Percentiles rank a stretch among this genome's conserved stretches.
phyloP scores from a whole-genome alignment of 2,329 filamentous ascomycete species.

The Xylariaceae sp. region DNA sequence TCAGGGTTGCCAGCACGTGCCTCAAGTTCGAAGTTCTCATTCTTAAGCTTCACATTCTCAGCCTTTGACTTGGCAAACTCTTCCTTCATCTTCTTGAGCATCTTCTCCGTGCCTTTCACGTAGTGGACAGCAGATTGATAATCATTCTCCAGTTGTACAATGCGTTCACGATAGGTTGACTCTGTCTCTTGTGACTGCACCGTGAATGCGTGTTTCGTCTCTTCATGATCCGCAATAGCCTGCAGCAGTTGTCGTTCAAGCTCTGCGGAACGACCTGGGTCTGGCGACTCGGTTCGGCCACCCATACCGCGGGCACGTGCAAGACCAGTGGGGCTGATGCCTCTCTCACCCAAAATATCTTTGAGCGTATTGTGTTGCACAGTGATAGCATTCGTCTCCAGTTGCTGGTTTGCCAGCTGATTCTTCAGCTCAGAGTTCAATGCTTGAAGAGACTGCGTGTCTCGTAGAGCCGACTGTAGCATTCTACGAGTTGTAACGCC shows the following conservation, averaged over 20 bases:
- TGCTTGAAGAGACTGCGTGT: conserved; percentile 77
- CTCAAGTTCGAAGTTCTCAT: conserved; percentile 70
- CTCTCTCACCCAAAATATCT: conserved; percentile 85
- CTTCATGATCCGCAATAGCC: conserved; percentile 77
- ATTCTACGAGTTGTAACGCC: conserved; percentile 87
- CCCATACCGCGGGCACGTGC: conserved; percentile 70
- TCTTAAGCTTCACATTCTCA: conserved; percentile 78
- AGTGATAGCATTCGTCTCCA: conserved; percentile 89
- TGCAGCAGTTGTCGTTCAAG: conserved; percentile 84
- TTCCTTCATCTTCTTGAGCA: conserved; percentile 98
- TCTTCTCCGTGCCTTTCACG: conserved; percentile 97
- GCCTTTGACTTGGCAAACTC: conserved; percentile 90
- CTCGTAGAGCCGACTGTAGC: conserved; percentile 78
- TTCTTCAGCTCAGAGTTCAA: conserved; percentile 80
- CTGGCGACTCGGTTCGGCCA: conserved; percentile 75
- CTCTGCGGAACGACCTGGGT: conserved; percentile 74
- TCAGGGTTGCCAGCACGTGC: conserved; percentile 39
- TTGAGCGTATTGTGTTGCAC: conserved; percentile 93
- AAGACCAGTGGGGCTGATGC: conserved; percentile 73
- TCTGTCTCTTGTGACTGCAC: conserved; percentile 84
- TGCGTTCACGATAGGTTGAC: conserved; percentile 83
- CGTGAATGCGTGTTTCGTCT: conserved; percentile 75
- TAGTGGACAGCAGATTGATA: conserved; percentile 98
- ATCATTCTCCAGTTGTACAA: conserved; percentile 91
- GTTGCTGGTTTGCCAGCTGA: conserved; percentile 78